phyloP scores from a whole-genome alignment of 192 early-diverging fungal species.

The Rhizophagus sp. region DNA sequence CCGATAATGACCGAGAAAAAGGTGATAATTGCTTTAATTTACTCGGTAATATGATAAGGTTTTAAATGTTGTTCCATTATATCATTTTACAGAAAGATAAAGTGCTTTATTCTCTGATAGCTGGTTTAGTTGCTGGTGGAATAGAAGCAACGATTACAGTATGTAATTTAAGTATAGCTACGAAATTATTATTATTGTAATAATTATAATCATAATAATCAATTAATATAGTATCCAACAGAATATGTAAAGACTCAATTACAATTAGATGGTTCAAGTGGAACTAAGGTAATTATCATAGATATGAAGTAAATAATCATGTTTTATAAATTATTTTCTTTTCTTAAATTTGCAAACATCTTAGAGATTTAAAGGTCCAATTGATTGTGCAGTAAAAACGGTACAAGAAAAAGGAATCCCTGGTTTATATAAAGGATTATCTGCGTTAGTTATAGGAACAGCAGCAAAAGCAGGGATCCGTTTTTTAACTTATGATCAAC shows the following conservation, averaged over 20 bases:
- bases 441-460: slow-evolving; percentile 90
- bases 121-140: slow-evolving; percentile 86
- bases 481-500: slow-evolving; percentile 89
- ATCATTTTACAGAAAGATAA: background rate
- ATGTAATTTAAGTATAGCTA: background rate
- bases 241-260: slow-evolving; percentile 96
- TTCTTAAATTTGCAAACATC: slow-evolving; percentile 23
- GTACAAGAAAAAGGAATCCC: slow-evolving; percentile 69
- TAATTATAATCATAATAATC: too few relatives aligned
- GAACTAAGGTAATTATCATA: slow-evolving; percentile 17
- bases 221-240: slow-evolving; percentile 70
- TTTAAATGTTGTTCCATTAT: too few relatives aligned
- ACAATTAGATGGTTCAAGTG: slow-evolving; percentile 65
- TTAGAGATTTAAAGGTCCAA: slow-evolving; percentile 70
- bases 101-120: slow-evolving; percentile 62
- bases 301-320: too few relatives aligned
- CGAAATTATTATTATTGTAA: too few relatives aligned
- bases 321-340: background rate
- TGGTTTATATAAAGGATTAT: slow-evolving; percentile 84
- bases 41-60: too few relatives aligned
- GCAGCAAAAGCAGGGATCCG: slow-evolving; percentile 91
- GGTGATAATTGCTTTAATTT: too few relatives aligned
- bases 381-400: slow-evolving; percentile 76
- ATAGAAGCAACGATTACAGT: slow-evolving; percentile 84
- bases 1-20: too few relatives aligned